Percentiles rank a stretch among this genome's conserved stretches.
phyloP scores from a whole-genome alignment of 331 rosid species.

The Rhamnella rubrinervis region DNA sequence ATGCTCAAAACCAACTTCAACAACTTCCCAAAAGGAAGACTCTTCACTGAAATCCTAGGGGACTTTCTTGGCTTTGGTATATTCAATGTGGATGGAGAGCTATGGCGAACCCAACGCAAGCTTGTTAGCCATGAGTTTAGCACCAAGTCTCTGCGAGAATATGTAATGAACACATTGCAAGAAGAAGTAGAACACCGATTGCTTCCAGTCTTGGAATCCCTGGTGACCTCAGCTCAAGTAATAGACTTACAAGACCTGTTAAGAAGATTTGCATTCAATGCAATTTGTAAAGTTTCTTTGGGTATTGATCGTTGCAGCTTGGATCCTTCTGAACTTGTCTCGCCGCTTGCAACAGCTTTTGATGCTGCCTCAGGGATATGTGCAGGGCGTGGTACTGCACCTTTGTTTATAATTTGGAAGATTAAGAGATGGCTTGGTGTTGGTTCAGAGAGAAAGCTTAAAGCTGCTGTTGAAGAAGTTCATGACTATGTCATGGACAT shows the following conservation, averaged over 20 bases:
- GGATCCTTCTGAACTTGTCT: slow-evolving; percentile 49
- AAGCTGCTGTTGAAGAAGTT: slow-evolving; percentile 52
- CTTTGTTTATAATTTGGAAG: slow-evolving; percentile 68
- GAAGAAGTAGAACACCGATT: slow-evolving; percentile 48
- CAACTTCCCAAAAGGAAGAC: slow-evolving; percentile 86
- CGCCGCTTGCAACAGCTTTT: slow-evolving; percentile 52
- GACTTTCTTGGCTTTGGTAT: slow-evolving; percentile 84
- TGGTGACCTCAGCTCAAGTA: slow-evolving; percentile 20
- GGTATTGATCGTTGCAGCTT: slow-evolving; percentile 50
- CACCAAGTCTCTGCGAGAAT: slow-evolving; percentile 47
- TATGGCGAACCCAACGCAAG: slow-evolving; percentile 64
- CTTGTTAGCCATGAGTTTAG: slow-evolving; percentile 70
- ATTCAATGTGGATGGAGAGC: slow-evolving; percentile 78
- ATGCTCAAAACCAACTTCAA: slow-evolving; percentile 72
- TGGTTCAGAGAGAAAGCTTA: slow-evolving; percentile 70
- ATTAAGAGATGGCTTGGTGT: slow-evolving; percentile 64
- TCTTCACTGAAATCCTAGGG: slow-evolving; percentile 76
- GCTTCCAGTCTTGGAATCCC: slow-evolving; percentile 47
- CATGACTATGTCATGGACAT: slow-evolving; percentile 48
- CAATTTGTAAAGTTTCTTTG: slow-evolving; percentile 55
- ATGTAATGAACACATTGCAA: slow-evolving; percentile 38
- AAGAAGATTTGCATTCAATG: slow-evolving; percentile 63
- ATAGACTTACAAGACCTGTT: slow-evolving; percentile 75
- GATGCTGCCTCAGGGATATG: slow-evolving; percentile 67
- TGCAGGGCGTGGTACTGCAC: slow-evolving; percentile 69